Evolutionary conservation across 2,329 filamentous ascomycete species (phyloP).

Genomic region (Hymenoscyphus repandus): DNA sequence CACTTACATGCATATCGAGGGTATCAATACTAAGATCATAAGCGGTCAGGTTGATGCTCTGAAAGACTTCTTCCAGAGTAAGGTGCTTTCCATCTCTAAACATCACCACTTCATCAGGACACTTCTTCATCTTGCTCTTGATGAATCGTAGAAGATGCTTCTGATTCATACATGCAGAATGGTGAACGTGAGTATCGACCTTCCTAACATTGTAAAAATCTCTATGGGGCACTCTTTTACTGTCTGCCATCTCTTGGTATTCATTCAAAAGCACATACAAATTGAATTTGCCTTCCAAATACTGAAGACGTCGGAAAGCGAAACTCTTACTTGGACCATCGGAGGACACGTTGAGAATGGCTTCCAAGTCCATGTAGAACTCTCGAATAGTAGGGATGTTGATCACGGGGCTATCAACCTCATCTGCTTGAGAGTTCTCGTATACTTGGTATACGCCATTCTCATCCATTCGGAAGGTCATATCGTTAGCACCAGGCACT

Average conservation of each 20-base stretch:
- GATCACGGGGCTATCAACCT: constrained; percentile 65
- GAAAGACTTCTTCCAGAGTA: constrained; percentile 88
- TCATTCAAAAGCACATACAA: constrained; percentile 90
- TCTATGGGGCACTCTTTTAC: constrained; percentile 93
- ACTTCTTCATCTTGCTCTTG: constrained; percentile 99
- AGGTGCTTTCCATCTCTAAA: constrained; percentile 88
- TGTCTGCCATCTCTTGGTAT: constrained; percentile 96
- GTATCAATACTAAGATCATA: constrained; percentile 98
- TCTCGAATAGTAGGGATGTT: constrained; percentile 88
- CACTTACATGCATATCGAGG: constrained; percentile 89
- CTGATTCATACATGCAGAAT: constrained; percentile 99
- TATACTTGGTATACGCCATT: constrained; percentile 92
- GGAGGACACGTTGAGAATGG: constrained; percentile 81
- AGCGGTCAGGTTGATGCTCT: constrained; percentile 93
- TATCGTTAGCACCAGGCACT: constrained; percentile 61
- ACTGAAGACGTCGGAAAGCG: constrained; percentile 88
- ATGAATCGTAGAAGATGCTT: constrained; percentile 98
- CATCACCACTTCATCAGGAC: constrained; percentile 86
- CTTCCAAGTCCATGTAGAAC: constrained; percentile 92
- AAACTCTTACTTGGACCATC: constrained; percentile 97
- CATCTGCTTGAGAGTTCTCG: constrained; percentile 57
- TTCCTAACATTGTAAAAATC: constrained; percentile 99
- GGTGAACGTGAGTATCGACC: constrained; percentile 97
- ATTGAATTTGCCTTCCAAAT: constrained; percentile 95
- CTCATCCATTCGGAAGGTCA: constrained; percentile 74